Evolutionary conservation across 352 stramenopile genomes (phyloP).

Genomic region (Phytophthora melonis): DNA sequence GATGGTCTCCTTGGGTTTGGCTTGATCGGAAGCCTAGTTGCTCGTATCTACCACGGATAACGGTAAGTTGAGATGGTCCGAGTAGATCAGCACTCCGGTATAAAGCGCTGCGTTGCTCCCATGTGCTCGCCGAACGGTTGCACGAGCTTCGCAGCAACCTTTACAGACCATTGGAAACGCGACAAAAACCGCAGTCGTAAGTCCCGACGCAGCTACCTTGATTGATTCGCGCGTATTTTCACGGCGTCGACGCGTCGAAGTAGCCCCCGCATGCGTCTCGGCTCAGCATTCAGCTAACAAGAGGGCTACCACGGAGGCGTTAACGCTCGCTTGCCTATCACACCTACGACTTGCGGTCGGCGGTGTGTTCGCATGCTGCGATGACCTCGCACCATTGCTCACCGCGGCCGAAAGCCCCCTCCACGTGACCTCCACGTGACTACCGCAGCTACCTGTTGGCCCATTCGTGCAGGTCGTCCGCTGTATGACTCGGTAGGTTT

Average conservation of each 20-base stretch:
- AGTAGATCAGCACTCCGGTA: no score
- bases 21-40: no score
- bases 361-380: slow-evolving; percentile 15
- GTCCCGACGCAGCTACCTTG: neutral
- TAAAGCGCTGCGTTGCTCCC: no score
- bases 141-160: no score
- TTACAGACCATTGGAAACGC: no score
- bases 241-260: slow-evolving; percentile 2
- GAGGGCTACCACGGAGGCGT: neutral
- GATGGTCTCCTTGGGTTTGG: no score
- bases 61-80: no score
- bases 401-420: slow-evolving; percentile 15
- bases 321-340: neutral
- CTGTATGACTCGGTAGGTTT: slow-evolving; percentile 14
- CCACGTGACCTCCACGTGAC: slow-evolving; percentile 28
- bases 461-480: slow-evolving; percentile 38
- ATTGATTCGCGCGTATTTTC: slow-evolving; percentile 10
- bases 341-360: slow-evolving; percentile 16
- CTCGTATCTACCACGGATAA: no score
- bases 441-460: neutral
- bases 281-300: neutral
- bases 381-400: slow-evolving; percentile 23
- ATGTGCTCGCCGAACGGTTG: no score
- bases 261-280: neutral
- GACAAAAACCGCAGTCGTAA: no score